Base-by-base conservation (phyloP, 202 grass and related monocot species). In the Hordeum pubiflorum region DNA sequence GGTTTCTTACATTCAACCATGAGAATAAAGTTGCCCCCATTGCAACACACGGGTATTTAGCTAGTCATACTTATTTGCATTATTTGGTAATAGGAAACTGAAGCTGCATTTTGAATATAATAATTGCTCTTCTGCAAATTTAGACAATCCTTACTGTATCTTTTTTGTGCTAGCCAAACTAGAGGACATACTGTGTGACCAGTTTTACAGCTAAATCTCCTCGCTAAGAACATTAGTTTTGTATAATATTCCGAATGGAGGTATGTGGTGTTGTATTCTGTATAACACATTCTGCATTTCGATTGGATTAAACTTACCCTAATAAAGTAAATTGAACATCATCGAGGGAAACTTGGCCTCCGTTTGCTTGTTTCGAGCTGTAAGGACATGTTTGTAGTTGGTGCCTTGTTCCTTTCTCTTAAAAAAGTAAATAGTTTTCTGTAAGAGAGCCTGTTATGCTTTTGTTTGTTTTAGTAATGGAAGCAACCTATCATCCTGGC, bases 401-500 rank as follows among this genome's bases (percentile, higher is more conserved):
- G 14, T 41, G 52, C 21, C 32, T 63, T 77, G 23, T 59, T 71
- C 41, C 23, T 22, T 37, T 31, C 36, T 32, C 36, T 58, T 40
- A 58, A 14, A 20, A 32, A 71, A 44, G 79, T 60, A 7, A 9
- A 81, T 0, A 37, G 44, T 44, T 20, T 37, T 46, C 58, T 78
- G 38, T 9, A 78, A 32, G 58, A 46, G 38, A 29, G 15, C 24
- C 1, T 64, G 59, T 34, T 50, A 77, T 63, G 17, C 75, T 64
- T 78, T 64, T 8, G 59, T 78, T 63, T 64, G n/a, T 26, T 63
- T 22, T 27, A 78, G 59, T 78, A 78, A 64, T n/a, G 40, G 60
- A 48, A 13, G 10, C 27, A 33, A 11, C 9, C 36, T 79, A 32
- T 65, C 41, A 41, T 79, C 76, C 40, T 64, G 40, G 26, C 40